Conservation (phyloP, 108 stramenopile genomes). For the Stephanodiscus minutulus region DNA sequence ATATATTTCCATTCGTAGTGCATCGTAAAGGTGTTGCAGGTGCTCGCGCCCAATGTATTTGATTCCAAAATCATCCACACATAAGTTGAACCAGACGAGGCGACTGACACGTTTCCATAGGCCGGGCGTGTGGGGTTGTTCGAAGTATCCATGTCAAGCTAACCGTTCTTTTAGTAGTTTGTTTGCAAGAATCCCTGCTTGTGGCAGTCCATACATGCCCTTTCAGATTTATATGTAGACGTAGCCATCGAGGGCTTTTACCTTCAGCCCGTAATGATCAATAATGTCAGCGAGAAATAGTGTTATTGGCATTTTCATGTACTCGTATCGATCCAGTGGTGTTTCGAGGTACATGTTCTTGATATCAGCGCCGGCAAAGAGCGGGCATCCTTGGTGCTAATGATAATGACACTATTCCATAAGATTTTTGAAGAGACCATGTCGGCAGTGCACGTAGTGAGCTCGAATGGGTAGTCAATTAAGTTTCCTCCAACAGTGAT, state of each 20-base stretch:
- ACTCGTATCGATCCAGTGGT: conserved; percentile 27
- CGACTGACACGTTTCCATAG: conserved; percentile 34
- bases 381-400: no score
- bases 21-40: conserved; percentile 38
- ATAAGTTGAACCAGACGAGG: conserved; percentile 38
- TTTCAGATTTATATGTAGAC: conserved; percentile 14
- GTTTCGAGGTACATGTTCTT: conserved; percentile 31
- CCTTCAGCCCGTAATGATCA: conserved; percentile 21
- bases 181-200: conserved; percentile 48
- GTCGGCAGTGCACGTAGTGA: no score
- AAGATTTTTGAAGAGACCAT: no score
- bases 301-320: conserved; percentile 40
- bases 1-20: conserved; percentile 21
- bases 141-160: conserved; percentile 19
- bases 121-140: conserved; percentile 42
- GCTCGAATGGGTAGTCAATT: no score
- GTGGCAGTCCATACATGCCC: conserved; percentile 56
- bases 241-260: conserved; percentile 6
- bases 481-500: no score
- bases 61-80: conserved; percentile 62
- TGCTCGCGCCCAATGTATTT: conserved; percentile 35
- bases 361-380: no score
- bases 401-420: no score
- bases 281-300: conserved; percentile 34
- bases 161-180: conserved; percentile 14